Evolutionary conservation across 441 rosid genomes (phyloP).

Genomic region (Gossypium davidsonii): DNA sequence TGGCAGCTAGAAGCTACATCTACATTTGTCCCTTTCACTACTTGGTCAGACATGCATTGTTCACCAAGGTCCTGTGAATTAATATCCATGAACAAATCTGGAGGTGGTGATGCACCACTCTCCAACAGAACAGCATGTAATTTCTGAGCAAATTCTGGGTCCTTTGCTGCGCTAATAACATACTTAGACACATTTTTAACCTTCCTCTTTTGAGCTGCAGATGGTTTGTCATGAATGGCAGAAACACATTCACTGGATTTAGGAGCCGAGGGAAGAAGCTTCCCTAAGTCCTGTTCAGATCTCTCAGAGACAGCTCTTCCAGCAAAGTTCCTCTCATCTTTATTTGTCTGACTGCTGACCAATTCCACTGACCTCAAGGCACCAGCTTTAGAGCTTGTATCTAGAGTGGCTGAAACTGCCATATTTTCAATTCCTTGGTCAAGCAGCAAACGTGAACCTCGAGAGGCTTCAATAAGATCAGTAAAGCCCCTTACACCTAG

Average conservation of each 20-base stretch:
- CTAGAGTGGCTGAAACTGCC: constrained; percentile 25
- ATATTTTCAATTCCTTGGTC: constrained; percentile 35
- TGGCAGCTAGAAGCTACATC: constrained; percentile 23
- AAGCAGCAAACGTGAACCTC: constrained; percentile 28
- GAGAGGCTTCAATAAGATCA: constrained; percentile 33
- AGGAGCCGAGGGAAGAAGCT: constrained; percentile 42
- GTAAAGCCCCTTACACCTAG: constrained; percentile 41
- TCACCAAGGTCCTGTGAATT: constrained; percentile 42
- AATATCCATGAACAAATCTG: constrained; percentile 65
- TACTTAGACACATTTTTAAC: constrained; percentile 80
- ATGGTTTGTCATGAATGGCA: constrained; percentile 38
- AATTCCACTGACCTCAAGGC: constrained; percentile 28
- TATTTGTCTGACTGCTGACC: constrained; percentile 34
- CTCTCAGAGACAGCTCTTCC: constrained; percentile 47
- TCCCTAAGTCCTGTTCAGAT: constrained; percentile 66
- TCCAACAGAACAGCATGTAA: constrained; percentile 84
- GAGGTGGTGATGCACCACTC: constrained; percentile 91
- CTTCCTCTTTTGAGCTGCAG: constrained; percentile 67
- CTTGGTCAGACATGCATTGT: constrained; percentile 32
- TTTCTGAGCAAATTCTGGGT: constrained; percentile 91
- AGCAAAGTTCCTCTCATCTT: constrained; percentile 31
- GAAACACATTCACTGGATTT: constrained; percentile 39
- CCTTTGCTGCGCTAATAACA: constrained; percentile 83
- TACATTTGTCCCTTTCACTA: constrained; percentile 26
- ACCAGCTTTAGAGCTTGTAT: constrained; percentile 22